phyloP scores from a whole-genome alignment of 345 rosid genomes.

The Euclidium syriacum region DNA sequence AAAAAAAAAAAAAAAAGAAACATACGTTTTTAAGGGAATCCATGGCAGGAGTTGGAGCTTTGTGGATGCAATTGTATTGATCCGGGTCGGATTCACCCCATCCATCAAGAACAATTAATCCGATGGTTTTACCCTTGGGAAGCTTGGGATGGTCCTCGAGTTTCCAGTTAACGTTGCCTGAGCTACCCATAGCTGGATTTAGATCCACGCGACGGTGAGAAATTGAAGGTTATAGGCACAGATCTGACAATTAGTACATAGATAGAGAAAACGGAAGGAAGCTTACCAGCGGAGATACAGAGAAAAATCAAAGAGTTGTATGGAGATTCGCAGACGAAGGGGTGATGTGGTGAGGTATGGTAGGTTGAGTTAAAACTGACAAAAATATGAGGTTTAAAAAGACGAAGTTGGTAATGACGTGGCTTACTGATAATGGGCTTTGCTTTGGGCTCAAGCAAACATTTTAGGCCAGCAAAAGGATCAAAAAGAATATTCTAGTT shows the following conservation, averaged over 20 bases:
- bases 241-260: background rate
- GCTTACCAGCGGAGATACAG: slow-evolving; percentile 31
- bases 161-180: slow-evolving; percentile 49
- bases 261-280: background rate
- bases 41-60: slow-evolving; percentile 89
- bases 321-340: slow-evolving; percentile 16
- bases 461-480: background rate
- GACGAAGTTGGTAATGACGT: slow-evolving; percentile 8
- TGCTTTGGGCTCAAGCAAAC: slow-evolving; percentile 23
- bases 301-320: slow-evolving; percentile 6
- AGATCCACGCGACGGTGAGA: slow-evolving; percentile 6
- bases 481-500: slow-evolving; percentile 13
- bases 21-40: slow-evolving; percentile 79
- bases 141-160: slow-evolving; percentile 76
- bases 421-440: slow-evolving; percentile 7
- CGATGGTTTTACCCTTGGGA: slow-evolving; percentile 71
- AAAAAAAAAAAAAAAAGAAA: background rate
- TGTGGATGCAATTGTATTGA: slow-evolving; percentile 80
- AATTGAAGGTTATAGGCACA: background rate
- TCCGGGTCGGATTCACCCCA: slow-evolving; percentile 95
- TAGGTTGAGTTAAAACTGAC: slow-evolving; percentile 4
- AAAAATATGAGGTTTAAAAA: background rate
- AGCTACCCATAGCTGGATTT: slow-evolving; percentile 48
- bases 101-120: slow-evolving; percentile 85
- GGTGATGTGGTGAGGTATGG: slow-evolving; percentile 22